Evolutionary conservation across 2,329 filamentous ascomycete genomes (phyloP).

Genomic region (Scortechinia acanthostroma): DNA sequence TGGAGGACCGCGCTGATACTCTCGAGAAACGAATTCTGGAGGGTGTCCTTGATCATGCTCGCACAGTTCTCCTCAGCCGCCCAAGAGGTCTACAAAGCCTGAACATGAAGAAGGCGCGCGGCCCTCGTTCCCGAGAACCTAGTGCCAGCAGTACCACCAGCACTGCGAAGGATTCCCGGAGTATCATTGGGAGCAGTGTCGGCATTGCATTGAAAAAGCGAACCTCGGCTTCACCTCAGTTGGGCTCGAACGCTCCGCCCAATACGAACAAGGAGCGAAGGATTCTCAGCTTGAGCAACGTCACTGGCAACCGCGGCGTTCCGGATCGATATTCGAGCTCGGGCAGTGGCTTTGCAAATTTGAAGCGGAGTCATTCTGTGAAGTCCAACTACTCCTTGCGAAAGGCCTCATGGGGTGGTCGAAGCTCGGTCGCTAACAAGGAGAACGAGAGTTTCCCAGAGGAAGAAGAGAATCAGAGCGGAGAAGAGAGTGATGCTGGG

Average conservation of each 20-base stretch:
- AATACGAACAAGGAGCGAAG: conserved; percentile 37
- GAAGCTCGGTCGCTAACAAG: conserved; percentile 29
- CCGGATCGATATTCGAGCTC: conserved; percentile 19
- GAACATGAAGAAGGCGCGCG: conserved; percentile 23
- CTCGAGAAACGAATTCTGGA: conserved; percentile 59
- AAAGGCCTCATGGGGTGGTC: conserved; percentile 33
- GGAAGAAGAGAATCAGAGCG: conserved; percentile 26
- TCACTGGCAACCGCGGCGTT: conserved; percentile 43
- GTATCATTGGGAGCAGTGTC: conserved; percentile 10
- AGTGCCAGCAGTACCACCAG: not conserved
- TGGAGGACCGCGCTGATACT: conserved; percentile 55
- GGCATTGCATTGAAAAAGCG: conserved; percentile 21
- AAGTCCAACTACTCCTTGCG: conserved; percentile 32
- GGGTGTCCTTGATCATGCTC: conserved; percentile 59
- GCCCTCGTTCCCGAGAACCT: not conserved
- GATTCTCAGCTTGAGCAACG: conserved; percentile 57
- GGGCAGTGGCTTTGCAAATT: conserved; percentile 25
- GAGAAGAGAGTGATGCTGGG: conserved; percentile 20
- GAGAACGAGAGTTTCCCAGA: conserved; percentile 31
- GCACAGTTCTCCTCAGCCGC: conserved; percentile 38
- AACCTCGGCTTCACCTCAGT: conserved; percentile 13
- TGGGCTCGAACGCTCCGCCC: conserved; percentile 15
- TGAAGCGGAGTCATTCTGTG: conserved; percentile 40
- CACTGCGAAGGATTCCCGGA: not conserved
- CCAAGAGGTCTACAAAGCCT: conserved; percentile 19